Evolutionary conservation across 306 rosid genomes (phyloP).

Genomic region (Vachellia collinsii): DNA sequence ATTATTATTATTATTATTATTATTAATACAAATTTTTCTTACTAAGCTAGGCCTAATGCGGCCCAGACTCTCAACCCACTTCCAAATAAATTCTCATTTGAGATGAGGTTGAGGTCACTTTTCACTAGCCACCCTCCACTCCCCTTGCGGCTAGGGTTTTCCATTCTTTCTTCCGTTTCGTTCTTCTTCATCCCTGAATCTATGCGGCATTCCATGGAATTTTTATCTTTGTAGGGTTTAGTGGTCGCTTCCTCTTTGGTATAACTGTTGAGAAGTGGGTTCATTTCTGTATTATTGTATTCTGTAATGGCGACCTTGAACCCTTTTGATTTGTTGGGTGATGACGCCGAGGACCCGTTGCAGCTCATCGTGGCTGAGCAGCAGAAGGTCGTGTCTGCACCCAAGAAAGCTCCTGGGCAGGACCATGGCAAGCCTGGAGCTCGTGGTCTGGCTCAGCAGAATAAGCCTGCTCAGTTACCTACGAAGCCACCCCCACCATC

Average conservation of each 20-base stretch:
- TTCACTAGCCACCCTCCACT: neutral
- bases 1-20: neutral
- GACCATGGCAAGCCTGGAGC: conserved; percentile 46
- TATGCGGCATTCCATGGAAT: conserved; percentile 39
- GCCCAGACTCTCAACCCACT: neutral
- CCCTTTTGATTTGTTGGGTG: conserved; percentile 91
- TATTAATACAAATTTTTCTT: neutral
- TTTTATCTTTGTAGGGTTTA: conserved; percentile 41
- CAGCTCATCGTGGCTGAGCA: conserved; percentile 68
- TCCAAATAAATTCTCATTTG: conserved; percentile 33
- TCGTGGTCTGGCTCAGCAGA: conserved; percentile 34
- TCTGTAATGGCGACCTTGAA: conserved; percentile 73
- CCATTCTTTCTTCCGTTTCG: neutral
- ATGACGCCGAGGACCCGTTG: conserved; percentile 87
- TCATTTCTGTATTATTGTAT: neutral
- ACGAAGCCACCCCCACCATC: conserved; percentile 85
- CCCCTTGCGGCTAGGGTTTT: conserved; percentile 63
- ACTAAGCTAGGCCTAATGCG: neutral
- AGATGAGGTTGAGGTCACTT: conserved; percentile 33
- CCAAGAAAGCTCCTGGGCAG: conserved; percentile 48
- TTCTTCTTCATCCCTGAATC: conserved; percentile 29
- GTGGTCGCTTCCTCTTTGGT: conserved; percentile 31
- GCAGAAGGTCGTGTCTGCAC: conserved; percentile 43
- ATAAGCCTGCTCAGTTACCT: conserved; percentile 72
- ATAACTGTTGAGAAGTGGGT: conserved; percentile 31